Evolutionary conservation across 2,329 filamentous ascomycete species (phyloP), one percentile per base, ranked within the genome.

Genomic region (Colletotrichum lindemuthianum): DNA sequence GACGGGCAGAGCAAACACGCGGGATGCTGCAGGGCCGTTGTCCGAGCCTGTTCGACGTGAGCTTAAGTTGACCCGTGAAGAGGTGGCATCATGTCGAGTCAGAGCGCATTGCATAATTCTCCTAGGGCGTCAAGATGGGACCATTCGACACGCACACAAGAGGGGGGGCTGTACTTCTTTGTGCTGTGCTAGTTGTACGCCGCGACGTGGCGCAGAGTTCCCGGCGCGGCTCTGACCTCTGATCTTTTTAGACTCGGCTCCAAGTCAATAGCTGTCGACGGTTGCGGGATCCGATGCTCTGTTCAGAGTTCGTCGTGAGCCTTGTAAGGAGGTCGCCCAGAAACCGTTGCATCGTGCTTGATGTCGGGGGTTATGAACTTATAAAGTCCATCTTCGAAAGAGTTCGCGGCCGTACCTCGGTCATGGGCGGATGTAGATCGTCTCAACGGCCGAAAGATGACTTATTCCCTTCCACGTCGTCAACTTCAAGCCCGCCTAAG

Each of bases 1-100:
- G 24, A 2, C 24, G 24, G 50, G 50, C 37, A 16, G 4, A 45
- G 33, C 33, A n/a, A 45, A 45, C 41, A 37, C 41, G 40, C 8
- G n/a, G 34, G 9, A 33, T 12, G 1, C 40, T 55, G 52, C 52
- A 45, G 40, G 4, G 6, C 41, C 52, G 52, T 55, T 55, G 1
- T 24, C 24, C 24, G 24, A 24, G 24, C 4, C 24, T 24, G 24
- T 24, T 24, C 3, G 24, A 24, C 24, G 24, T 24, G 24, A 24
- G 24, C 24, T 24, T 24, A 24, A 24, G 24, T 16, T 1, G 43
- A 34, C 52, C 43, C n/a, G n/a, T 8, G 13, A 36, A 33, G 36
- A 6, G 24, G 32, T 47, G 52, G 41, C 45, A 37, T 36, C 52
- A 55, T 43, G 33, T 41, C 34, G 41, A 55, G 52, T 45, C 52